phyloP scores from a whole-genome alignment of 1,284 basidiomycete species.

The Ustilago shanxiensis region DNA sequence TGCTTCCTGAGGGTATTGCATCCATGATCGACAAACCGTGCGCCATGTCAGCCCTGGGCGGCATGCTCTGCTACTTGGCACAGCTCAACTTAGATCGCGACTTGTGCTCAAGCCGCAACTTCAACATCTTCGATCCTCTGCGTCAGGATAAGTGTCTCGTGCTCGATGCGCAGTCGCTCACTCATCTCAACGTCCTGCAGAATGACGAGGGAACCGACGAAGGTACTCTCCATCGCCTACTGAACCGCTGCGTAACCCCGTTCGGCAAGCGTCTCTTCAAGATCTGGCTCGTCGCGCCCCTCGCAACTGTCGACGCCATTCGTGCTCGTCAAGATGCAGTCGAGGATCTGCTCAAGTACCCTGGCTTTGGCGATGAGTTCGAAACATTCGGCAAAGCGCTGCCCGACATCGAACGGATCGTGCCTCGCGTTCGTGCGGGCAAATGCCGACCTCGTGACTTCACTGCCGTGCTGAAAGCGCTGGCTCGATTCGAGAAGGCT shows the following conservation, averaged over 20 bases:
- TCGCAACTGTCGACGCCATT: conserved; percentile 56
- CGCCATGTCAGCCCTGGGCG: conserved; percentile 66
- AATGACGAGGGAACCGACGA: conserved; percentile 68
- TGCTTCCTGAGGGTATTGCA: conserved; percentile 58
- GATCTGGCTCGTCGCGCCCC: conserved; percentile 66
- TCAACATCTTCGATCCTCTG: conserved; percentile 64
- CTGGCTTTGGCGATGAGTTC: conserved; percentile 60
- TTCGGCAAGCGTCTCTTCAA: conserved; percentile 69
- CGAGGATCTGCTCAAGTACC: conserved; percentile 59
- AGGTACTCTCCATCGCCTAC: conserved; percentile 66
- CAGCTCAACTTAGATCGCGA: conserved; percentile 68
- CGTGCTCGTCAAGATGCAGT: conserved; percentile 66
- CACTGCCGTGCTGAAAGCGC: conserved; percentile 60
- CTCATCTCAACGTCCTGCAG: conserved; percentile 67
- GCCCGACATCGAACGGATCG: conserved; percentile 67
- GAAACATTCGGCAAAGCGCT: conserved; percentile 58
- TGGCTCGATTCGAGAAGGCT: conserved; percentile 50
- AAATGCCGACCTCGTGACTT: conserved; percentile 68
- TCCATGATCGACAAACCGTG: conserved; percentile 53
- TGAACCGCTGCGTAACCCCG: conserved; percentile 69
- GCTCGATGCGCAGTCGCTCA: conserved; percentile 68
- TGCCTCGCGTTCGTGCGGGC: conserved; percentile 65
- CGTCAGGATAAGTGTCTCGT: conserved; percentile 58
- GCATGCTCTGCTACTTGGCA: conserved; percentile 65
- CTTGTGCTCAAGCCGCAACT: conserved; percentile 67